Conservation (phyloP, 306 rosid species). For the Purshia tridentata region DNA sequence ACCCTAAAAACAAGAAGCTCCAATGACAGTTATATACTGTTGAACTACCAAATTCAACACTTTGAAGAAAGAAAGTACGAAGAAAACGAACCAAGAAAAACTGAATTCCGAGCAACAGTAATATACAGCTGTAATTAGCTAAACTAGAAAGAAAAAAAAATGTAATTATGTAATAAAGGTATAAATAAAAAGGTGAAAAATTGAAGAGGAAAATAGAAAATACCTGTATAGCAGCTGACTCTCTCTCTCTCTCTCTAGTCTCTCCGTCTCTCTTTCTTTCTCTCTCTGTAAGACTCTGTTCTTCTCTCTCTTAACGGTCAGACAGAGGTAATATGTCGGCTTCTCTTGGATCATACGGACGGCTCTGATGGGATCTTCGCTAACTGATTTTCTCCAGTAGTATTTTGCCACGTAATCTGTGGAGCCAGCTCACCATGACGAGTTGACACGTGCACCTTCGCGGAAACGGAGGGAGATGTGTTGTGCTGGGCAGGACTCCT, state of each 20-base stretch:
- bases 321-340: slow-evolving; percentile 41
- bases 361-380: slow-evolving; percentile 66
- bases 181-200: slow-evolving; percentile 13
- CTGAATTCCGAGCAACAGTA: slow-evolving; percentile 18
- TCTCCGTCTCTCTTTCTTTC: not conserved
- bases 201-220: slow-evolving; percentile 16
- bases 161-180: slow-evolving; percentile 17
- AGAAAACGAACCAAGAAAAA: not conserved
- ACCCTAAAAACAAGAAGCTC: slow-evolving; percentile 25
- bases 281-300: slow-evolving; percentile 6
- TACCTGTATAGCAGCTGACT: slow-evolving; percentile 46
- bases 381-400: slow-evolving; percentile 22
- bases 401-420: slow-evolving; percentile 35
- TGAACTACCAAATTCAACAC: slow-evolving; percentile 34
- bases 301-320: slow-evolving; percentile 38
- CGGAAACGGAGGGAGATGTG: slow-evolving; percentile 44
- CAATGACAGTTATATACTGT: slow-evolving; percentile 24
- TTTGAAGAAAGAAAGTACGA: not conserved
- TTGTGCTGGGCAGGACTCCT: not conserved
- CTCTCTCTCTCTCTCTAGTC: slow-evolving; percentile 30
- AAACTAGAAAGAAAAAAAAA: not conserved
- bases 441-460: slow-evolving; percentile 80
- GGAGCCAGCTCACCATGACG: slow-evolving; percentile 58
- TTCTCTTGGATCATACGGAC: slow-evolving; percentile 51
- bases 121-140: slow-evolving; percentile 8